Evolutionary conservation across 495 filamentous ascomycete species (phyloP).

Genomic region (Neurospora cerealis): DNA sequence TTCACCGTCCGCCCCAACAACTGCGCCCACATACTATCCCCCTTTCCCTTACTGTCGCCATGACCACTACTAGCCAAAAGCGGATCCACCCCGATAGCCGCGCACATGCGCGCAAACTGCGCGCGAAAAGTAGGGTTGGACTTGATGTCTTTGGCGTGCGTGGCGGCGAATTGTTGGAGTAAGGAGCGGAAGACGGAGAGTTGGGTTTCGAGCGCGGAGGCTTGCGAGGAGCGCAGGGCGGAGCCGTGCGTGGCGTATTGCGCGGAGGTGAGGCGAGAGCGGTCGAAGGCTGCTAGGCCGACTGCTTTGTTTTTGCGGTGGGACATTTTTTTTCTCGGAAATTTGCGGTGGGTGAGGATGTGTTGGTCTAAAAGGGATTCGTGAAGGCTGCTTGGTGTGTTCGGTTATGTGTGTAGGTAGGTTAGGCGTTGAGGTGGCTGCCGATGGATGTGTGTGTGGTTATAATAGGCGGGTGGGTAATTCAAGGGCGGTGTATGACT

Average conservation of each 20-base stretch:
- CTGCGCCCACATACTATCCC: slow-evolving; percentile 80
- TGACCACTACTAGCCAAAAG: slow-evolving; percentile 53
- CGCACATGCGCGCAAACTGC: slow-evolving; percentile 97
- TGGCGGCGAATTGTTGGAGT: slow-evolving; percentile 86
- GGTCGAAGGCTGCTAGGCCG: slow-evolving; percentile 84
- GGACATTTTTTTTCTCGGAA: slow-evolving; percentile 30
- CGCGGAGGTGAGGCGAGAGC: slow-evolving; percentile 65
- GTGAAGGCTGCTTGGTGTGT: not conserved
- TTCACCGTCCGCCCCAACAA: slow-evolving; percentile 79
- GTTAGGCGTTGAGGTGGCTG: not conserved
- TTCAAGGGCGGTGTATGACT: not conserved
- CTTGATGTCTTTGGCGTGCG: slow-evolving; percentile 88
- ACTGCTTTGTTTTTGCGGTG: slow-evolving; percentile 51
- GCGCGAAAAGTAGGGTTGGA: slow-evolving; percentile 90
- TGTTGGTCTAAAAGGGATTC: not conserved
- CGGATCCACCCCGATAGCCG: slow-evolving; percentile 92
- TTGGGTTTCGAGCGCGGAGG: slow-evolving; percentile 76
- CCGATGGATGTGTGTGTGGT: not conserved
- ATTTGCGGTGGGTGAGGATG: not conserved
- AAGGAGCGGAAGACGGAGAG: slow-evolving; percentile 91
- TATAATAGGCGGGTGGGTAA: not conserved
- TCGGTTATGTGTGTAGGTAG: not conserved
- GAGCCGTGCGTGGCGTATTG: slow-evolving; percentile 85
- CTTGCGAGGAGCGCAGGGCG: slow-evolving; percentile 69
- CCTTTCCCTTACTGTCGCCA: slow-evolving; percentile 29